Evolutionary conservation across 129 eudicot genomes (phyloP).

Genomic region (Helianthus tuberosus): DNA sequence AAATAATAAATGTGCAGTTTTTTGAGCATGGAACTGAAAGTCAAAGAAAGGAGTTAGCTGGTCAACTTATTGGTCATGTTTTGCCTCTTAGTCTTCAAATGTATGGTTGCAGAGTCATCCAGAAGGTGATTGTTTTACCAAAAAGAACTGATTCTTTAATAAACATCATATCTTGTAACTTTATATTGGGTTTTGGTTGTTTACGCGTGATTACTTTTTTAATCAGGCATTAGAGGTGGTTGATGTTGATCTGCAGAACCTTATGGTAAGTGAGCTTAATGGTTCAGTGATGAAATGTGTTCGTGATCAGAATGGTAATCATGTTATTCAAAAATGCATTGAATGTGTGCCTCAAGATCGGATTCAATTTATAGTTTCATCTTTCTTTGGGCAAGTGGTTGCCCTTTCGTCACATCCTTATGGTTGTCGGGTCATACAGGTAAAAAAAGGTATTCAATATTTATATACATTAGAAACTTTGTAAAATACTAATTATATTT

Average conservation of each 20-base stretch:
- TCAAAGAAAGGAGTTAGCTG: constrained; percentile 78
- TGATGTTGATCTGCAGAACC: constrained; percentile 50
- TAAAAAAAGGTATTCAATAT: constrained; percentile 9
- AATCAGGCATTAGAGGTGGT: constrained; percentile 74
- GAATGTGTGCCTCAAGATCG: constrained; percentile 73
- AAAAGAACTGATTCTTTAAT: background rate
- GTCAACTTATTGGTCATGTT: constrained; percentile 72
- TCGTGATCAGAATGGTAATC: constrained; percentile 94
- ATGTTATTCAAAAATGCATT: constrained; percentile 82
- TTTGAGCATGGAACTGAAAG: constrained; percentile 89
- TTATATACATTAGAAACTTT: constrained; percentile 2
- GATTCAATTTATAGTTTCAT: constrained; percentile 59
- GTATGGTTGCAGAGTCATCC: constrained; percentile 98
- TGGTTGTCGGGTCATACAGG: constrained; percentile 89
- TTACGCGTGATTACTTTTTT: background rate
- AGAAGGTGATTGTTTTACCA: constrained; percentile 50
- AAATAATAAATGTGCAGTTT: constrained; percentile 48
- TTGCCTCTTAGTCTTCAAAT: constrained; percentile 89
- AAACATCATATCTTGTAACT: constrained; percentile 18
- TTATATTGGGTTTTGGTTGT: background rate
- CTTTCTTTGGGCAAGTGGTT: constrained; percentile 81
- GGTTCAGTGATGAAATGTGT: constrained; percentile 90
- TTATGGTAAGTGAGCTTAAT: constrained; percentile 63
- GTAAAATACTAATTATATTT: constrained; percentile 6
- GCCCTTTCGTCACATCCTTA: constrained; percentile 78